Base-by-base conservation (phyloP, 2,329 filamentous ascomycete genomes). In the Ascochyta koolunga region DNA sequence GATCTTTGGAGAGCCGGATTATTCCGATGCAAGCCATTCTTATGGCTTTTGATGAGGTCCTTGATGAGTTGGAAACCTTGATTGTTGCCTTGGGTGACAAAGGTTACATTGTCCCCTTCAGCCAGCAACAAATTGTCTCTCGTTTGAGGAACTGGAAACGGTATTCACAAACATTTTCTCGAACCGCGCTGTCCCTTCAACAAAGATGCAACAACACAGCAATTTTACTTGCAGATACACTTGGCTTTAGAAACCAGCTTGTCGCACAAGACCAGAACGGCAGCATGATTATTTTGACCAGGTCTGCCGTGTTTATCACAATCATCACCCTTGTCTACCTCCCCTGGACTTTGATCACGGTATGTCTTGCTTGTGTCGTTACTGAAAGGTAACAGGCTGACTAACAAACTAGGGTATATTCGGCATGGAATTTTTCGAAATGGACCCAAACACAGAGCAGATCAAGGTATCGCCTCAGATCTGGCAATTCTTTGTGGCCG, bases 241-340 rank as follows among this genome's bases (percentile, higher is more conserved):
- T 60, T 1, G 45, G 42, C 19, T 52, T 58, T 11, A 31, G 45
- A 46, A 60, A 58, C 27, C 53, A 60, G 42, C 43, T 21, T 15
- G 44, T 51, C 9, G 46, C 56, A 2, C 41, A 57, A 21, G 40
- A 54, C 16, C 50, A 53, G 22, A 58, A 59, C 22, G 38, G 35
- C 2, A 42, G 46, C 24, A 62, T 62, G 59, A 27, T 59, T 4
- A 25, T 58, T 6, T 27, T 62, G 36, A 62, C 56, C 2, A 35
- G 48, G 9, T 56, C 59, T n/a, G 44, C 48, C 21, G 59, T 62
- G 3, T 56, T 62, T 11, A 57, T 62, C 5, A 62, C 56, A 3
- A 29, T 62, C n/a, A 45, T 60, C 24, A 62, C 59, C 4, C 31
- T 62, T 11, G 42, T 62, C 7, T 62, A 62, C 39, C 50, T 62